Evolutionary conservation across 768 basidiomycete genomes (phyloP), one percentile per base, ranked within the genome.

Genomic region (Mycena sanguinolenta): DNA sequence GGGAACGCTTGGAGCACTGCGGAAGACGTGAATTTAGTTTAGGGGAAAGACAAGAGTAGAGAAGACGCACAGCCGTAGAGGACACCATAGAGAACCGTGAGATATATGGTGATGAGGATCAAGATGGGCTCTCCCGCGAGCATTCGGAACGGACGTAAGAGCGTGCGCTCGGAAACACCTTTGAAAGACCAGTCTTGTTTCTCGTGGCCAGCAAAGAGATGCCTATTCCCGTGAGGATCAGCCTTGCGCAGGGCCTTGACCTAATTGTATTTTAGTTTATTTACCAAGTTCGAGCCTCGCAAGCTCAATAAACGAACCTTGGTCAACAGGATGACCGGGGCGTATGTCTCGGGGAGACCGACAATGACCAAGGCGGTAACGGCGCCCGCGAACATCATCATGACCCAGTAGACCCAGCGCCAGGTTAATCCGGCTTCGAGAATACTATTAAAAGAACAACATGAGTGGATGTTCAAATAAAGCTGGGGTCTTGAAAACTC

Each of bases 351-450:
- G 0, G 91, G 91, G 0, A 92, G 79, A 65, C 85, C 74, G 32
- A 88, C 61, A 19, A 87, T 64, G 32, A 82, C 79, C 58, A 88
- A 67, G 17, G 84, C 10, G 7, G 86, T 87, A 75, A 89, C 89
- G 6, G 77, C 74, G 0, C 85, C 87, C 0, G 89, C 87, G 68
- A 90, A 89, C 17, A 91, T 87, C 84, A 91, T 87, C 87, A 88
- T 89, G 65, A 91, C 84, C 89, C 90, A 92, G 80, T 89, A 92
- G 1, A 91, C 83, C 88, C 89, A 91, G 73, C 89, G 75, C 91
- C 91, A 94, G 4, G 82, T 85, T 16, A 85, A 76, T 19, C 73
- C 57, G 69, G 82, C 85, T 58, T 86, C 78, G 5, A 87, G 78
- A 71, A 91, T 87, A 67, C 58, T 59, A n/a, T n/a, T n/a, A 25